phyloP scores from a whole-genome alignment of 176 grass and related monocot species.

The barley (Hordeum vulgare) region DNA sequence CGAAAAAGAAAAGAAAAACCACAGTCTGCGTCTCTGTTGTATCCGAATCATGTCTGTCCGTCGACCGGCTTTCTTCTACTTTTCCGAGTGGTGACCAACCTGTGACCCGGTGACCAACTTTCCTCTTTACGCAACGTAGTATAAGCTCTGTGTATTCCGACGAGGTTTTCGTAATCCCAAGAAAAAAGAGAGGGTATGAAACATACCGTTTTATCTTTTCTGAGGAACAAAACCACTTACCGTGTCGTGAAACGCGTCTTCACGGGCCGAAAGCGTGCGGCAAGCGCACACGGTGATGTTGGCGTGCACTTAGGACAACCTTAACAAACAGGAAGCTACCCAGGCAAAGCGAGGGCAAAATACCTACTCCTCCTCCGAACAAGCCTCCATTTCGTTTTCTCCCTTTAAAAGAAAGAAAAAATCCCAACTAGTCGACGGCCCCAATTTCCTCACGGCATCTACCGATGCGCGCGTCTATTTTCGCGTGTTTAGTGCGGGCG shows the following conservation, averaged over 20 bases:
- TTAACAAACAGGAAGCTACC: background rate
- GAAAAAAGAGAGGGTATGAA: no score
- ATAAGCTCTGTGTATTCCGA: no score
- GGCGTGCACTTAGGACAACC: conserved; percentile 20
- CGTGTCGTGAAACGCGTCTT: background rate
- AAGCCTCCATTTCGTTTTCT: background rate
- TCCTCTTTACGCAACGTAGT: no score
- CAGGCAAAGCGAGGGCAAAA: background rate
- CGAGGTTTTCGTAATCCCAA: no score
- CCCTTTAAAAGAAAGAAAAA: background rate
- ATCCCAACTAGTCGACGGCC: background rate
- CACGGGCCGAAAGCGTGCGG: conserved; percentile 13
- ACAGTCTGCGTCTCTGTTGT: no score
- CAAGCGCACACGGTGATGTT: conserved; percentile 3
- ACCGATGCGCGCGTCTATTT: conserved; percentile 5
- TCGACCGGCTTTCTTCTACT: no score
- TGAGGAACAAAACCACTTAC: background rate
- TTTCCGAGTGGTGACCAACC: no score
- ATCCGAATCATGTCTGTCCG: no score
- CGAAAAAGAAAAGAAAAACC: no score
- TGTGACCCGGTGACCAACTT: no score
- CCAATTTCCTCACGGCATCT: conserved; percentile 17
- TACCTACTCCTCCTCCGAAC: background rate
- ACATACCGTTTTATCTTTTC: no score
- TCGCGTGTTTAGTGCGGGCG: conserved; percentile 22